Evolutionary conservation across 1,284 basidiomycete species (phyloP), one percentile per base, ranked within the genome.

Genomic region (Ustilago shanxiensis): DNA sequence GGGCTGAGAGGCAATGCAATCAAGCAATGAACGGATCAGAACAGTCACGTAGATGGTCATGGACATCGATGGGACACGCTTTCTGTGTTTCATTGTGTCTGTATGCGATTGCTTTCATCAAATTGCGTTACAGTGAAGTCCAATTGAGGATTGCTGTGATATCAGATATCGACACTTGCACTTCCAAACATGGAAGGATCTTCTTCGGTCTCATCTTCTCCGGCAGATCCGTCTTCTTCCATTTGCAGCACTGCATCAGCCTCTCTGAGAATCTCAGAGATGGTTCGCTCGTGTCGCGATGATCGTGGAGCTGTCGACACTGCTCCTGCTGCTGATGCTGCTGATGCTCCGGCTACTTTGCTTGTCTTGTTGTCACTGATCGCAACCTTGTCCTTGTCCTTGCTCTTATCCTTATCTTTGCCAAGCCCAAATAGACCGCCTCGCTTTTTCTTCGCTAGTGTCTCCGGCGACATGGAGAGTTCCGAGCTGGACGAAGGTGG

Each of bases 221-320:
- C 54, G 10, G 6, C 35, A 37, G 69, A 60, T 33, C 52, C 60
- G 1, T 22, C 56, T 1, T 57, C 66, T 28, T 47, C 76, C 60
- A 63, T 53, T 52, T 62, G 56, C 58, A 79, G 55, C 35, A 72
- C 77, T 18, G 74, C 74, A 54, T 79, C 77, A 1, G 77, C 77
- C 26, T 79, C 77, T 13, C 77, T 44, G 10, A 79, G 66, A 28
- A 79, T 79, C 45, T 79, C 53, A 24, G 74, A 77, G 24, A 79
- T 79, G 54, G 74, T 79, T n/a, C 77, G 61, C 47, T 79, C 67
- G 54, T 77, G 77, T 3, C 63, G 60, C 28, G 58, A 37, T 8
- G 35, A 11, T 11, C 16, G 14, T 41, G 33, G 49, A 8, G 51
- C 51, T 33, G 9, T 51, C 20, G 41, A 44, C 20, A 16, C 41